Percentiles rank a stretch among this genome's conserved stretches.
Conservation (phyloP, 306 rosid species). For the Cucurbita pepo region DNA sequence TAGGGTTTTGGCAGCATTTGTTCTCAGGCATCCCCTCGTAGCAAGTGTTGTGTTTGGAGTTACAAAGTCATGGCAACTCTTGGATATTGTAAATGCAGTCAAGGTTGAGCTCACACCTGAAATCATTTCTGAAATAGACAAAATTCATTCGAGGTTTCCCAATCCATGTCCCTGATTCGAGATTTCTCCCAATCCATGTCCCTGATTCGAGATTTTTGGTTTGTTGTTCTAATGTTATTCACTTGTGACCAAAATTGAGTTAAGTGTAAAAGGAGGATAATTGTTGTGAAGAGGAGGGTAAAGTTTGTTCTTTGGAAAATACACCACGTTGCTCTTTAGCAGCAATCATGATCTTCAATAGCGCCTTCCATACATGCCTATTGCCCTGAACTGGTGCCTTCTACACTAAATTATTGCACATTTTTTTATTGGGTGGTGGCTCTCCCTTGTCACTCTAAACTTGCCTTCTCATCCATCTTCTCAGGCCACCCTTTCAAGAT, state of each 20-base stretch:
- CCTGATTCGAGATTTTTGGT: neutral
- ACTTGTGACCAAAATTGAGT: neutral
- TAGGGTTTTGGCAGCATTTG: slow-evolving; percentile 53
- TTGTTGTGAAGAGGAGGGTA: neutral
- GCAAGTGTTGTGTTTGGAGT: slow-evolving; percentile 75
- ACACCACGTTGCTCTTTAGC: neutral
- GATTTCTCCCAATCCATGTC: neutral
- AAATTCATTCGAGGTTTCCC: slow-evolving; percentile 52
- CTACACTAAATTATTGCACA: too few species aligned
- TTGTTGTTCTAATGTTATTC: neutral
- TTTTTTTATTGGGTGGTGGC: too few species aligned
- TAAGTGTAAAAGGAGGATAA: neutral
- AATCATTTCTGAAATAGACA: slow-evolving; percentile 43
- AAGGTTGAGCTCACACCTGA: slow-evolving; percentile 41
- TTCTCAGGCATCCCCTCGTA: slow-evolving; percentile 73
- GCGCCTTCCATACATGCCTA: neutral
- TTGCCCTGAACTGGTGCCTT: too few species aligned
- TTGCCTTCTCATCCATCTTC: too few species aligned
- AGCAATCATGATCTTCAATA: neutral
- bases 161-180: slow-evolving; percentile 67
- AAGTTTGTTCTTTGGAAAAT: neutral
- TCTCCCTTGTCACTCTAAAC: too few species aligned
- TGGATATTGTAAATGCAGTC: slow-evolving; percentile 44
- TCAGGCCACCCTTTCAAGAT: too few species aligned
- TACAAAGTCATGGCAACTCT: slow-evolving; percentile 67